phyloP scores from a whole-genome alignment of 805 yeast genomes.

The Wickerhamiella hasegawae region DNA sequence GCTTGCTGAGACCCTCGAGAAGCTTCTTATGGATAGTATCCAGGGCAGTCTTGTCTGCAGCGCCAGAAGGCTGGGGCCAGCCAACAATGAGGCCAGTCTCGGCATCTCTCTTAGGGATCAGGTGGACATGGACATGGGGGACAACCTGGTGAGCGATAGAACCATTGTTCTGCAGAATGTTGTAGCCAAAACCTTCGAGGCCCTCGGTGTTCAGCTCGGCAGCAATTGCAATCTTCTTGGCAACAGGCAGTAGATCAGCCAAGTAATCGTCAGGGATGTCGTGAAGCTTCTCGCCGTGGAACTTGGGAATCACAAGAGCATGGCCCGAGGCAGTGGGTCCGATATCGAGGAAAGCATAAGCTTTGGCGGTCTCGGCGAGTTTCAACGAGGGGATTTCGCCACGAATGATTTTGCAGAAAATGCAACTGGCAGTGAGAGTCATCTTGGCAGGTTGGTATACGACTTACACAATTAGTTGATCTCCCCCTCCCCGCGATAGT shows the following conservation, averaged over 20 bases:
- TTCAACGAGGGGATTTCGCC: constrained; percentile 93
- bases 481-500: too few relatives aligned
- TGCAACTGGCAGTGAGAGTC: constrained; percentile 30
- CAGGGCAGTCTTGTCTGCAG: constrained; percentile 42
- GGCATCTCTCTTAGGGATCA: constrained; percentile 71
- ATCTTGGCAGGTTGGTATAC: neutral
- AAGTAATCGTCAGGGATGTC: constrained; percentile 83
- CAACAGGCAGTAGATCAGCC: constrained; percentile 72
- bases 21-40: constrained; percentile 51
- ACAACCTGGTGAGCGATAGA: constrained; percentile 90
- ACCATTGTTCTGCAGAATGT: constrained; percentile 85
- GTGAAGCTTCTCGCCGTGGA: constrained; percentile 86
- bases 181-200: constrained; percentile 56
- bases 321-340: constrained; percentile 88
- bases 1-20: constrained; percentile 23
- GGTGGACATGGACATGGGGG: constrained; percentile 92
- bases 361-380: constrained; percentile 65
- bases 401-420: constrained; percentile 87
- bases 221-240: constrained; percentile 69
- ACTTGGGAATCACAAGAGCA: constrained; percentile 77
- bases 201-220: constrained; percentile 40
- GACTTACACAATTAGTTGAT: neutral
- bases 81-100: constrained; percentile 71
- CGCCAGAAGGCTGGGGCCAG: constrained; percentile 84
- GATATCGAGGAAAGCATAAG: constrained; percentile 78